A percentile compares a stretch with the other conserved stretches of the same genome.
Evolutionary conservation across 2,329 filamentous ascomycete species (phyloP).

Genomic region (Coccinonectria pachysandricola): DNA sequence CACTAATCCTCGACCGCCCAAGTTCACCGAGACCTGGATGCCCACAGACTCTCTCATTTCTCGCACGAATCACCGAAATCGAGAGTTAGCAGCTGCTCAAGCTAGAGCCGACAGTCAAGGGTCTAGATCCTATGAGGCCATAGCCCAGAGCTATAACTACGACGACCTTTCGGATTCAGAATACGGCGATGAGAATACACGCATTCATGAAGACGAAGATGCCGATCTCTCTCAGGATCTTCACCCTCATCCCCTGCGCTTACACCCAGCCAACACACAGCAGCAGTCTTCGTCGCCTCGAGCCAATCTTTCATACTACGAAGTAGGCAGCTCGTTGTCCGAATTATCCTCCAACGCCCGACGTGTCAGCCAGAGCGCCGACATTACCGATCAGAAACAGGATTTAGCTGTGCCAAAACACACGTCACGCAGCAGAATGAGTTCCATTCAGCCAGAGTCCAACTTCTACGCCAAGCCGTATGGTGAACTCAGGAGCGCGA

Average conservation of each 20-base stretch:
- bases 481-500: conserved; percentile 43
- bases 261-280: conserved; percentile 31
- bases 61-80: conserved; percentile 43
- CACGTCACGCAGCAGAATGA: conserved; percentile 21
- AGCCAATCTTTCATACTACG: conserved; percentile 13
- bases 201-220: conserved; percentile 17
- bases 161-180: conserved; percentile 32
- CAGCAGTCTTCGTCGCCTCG: conserved; percentile 7
- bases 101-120: conserved; percentile 21
- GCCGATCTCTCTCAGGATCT: conserved; percentile 14
- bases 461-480: conserved; percentile 48
- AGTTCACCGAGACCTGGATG: conserved; percentile 46
- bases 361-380: conserved; percentile 31
- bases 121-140: conserved; percentile 33
- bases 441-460: conserved; percentile 39
- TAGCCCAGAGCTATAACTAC: conserved; percentile 35
- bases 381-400: conserved; percentile 33
- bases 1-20: conserved; percentile 29
- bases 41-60: conserved; percentile 43
- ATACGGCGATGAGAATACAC: conserved; percentile 27
- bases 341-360: conserved; percentile 37
- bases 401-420: conserved; percentile 6
- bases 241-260: conserved; percentile 44
- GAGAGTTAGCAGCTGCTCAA: conserved; percentile 29
- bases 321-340: conserved; percentile 25